A percentile compares a stretch with the other conserved stretches of the same genome.
These are phyloP conservation scores for Effrenium voratum DNA, from an alignment of 73 alveolate species.

Conservation along the genomic window DNA sequence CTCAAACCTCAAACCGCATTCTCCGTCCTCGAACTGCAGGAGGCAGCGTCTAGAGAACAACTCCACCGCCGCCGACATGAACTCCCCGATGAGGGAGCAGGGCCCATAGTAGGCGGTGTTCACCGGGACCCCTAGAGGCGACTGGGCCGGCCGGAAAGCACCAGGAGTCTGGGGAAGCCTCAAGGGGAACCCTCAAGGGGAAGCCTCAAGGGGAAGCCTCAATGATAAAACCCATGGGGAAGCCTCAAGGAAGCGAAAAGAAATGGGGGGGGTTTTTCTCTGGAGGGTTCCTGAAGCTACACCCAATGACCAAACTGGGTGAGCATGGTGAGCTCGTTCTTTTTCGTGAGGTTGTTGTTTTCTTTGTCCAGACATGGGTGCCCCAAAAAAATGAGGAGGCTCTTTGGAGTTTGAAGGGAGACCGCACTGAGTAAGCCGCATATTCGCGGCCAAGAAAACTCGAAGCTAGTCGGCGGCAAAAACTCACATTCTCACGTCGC, in stretches of 20 bases:
- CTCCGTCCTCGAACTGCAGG: constrained; percentile 90
- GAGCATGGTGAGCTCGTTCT: too few species aligned
- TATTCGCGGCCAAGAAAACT: too few species aligned
- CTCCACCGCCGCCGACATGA: constrained; percentile 79
- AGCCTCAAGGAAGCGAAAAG: not conserved
- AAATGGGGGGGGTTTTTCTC: not conserved
- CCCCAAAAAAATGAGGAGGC: too few species aligned
- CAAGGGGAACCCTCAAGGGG: not conserved
- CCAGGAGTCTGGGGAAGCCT: not conserved
- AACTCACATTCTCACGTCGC: too few species aligned
- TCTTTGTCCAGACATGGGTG: too few species aligned
- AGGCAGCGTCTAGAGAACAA: constrained; percentile 48
- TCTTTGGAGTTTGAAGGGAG: too few species aligned
- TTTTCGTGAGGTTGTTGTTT: too few species aligned
- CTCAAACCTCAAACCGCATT: too few species aligned
- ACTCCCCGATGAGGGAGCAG: constrained; percentile 62
- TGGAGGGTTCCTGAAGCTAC: too few species aligned
- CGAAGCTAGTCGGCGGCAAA: too few species aligned
- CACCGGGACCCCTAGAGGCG: constrained; percentile 41
- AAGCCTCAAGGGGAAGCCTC: not conserved
- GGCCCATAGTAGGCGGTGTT: constrained; percentile 90
- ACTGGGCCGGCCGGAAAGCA: not conserved
- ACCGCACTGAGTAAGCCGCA: too few species aligned
- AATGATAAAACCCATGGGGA: not conserved
- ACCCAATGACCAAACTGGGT: too few species aligned